These are phyloP conservation scores for Aspergillus sp. DNA, from an alignment of 2,329 filamentous ascomycete species.

Conservation along the genomic window DNA sequence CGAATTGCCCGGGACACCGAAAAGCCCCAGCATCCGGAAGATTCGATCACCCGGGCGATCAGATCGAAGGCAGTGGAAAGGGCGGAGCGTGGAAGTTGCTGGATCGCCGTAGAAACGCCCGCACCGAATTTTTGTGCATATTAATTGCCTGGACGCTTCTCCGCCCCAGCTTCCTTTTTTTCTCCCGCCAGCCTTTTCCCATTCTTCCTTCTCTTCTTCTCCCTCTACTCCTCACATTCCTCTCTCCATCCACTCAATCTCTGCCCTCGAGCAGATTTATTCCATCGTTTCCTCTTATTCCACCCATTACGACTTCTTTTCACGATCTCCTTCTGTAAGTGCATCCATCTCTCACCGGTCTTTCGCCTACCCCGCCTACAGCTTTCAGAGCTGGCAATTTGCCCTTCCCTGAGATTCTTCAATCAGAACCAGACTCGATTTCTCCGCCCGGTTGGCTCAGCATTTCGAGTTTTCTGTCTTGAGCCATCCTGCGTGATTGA, in stretches of 20 bases:
- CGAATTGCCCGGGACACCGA: neutral
- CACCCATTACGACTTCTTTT: constrained; percentile 1
- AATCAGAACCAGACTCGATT: too few species aligned
- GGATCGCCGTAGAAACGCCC: constrained; percentile 37
- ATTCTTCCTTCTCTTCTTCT: constrained; percentile 18
- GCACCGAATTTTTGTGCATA: constrained; percentile 29
- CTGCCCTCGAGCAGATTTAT: neutral
- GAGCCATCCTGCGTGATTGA: neutral
- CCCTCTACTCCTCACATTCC: constrained; percentile 16
- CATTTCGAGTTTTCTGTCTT: too few species aligned
- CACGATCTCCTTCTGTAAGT: constrained; percentile 7
- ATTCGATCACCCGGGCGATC: neutral
- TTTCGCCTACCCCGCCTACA: neutral
- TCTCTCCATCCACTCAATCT: constrained; percentile 3
- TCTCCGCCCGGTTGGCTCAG: too few species aligned
- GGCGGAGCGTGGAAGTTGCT: constrained; percentile 34
- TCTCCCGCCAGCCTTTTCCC: constrained; percentile 13
- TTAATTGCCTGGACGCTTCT: constrained; percentile 23
- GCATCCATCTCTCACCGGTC: constrained; percentile 10
- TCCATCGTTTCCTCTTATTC: neutral
- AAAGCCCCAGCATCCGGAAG: neutral
- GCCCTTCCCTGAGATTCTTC: too few species aligned
- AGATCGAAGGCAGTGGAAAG: neutral
- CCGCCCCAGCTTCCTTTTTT: constrained; percentile 16
- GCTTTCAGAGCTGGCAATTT: neutral